phyloP scores from a whole-genome alignment of 805 yeast genomes.

The Candida coleopterorum region DNA sequence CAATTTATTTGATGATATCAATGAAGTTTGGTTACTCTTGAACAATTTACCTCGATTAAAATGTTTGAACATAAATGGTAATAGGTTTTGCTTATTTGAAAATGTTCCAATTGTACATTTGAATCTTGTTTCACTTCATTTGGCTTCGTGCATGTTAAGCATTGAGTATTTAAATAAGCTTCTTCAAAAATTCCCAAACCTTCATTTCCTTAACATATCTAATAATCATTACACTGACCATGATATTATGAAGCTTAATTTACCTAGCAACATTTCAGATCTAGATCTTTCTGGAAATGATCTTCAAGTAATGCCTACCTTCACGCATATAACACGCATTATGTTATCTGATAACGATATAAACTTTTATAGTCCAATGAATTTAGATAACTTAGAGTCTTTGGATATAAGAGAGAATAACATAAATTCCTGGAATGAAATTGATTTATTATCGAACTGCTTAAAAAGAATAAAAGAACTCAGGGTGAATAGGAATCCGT shows the following conservation, averaged over 20 bases:
- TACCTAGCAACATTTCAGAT: conserved; percentile 7
- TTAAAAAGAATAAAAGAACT: conserved; percentile 45
- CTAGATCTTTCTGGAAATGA: conserved; percentile 41
- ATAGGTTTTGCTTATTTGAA: conserved; percentile 25
- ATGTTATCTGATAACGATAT: conserved; percentile 5
- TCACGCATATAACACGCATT: conserved; percentile 6
- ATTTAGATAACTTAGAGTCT: background rate
- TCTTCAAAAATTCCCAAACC: conserved; percentile 32
- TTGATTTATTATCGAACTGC: conserved; percentile 30
- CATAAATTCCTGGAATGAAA: conserved; percentile 41
- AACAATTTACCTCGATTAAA: conserved; percentile 31
- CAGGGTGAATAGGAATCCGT: conserved; percentile 50
- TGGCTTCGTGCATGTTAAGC: conserved; percentile 22
- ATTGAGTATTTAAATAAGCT: conserved; percentile 13
- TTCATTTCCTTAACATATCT: conserved; percentile 30
- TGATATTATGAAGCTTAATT: conserved; percentile 10
- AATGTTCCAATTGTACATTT: background rate
- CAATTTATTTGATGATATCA: conserved; percentile 47
- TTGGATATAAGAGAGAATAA: conserved; percentile 52
- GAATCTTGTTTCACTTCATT: conserved; percentile 2
- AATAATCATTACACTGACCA: conserved; percentile 25
- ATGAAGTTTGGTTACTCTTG: conserved; percentile 34
- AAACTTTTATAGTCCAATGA: background rate
- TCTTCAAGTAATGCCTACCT: conserved; percentile 25
- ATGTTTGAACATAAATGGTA: conserved; percentile 51